Percentiles rank a stretch among this genome's conserved stretches.
phyloP scores from a whole-genome alignment of 345 rosid genomes.

The Angophora floribunda region DNA sequence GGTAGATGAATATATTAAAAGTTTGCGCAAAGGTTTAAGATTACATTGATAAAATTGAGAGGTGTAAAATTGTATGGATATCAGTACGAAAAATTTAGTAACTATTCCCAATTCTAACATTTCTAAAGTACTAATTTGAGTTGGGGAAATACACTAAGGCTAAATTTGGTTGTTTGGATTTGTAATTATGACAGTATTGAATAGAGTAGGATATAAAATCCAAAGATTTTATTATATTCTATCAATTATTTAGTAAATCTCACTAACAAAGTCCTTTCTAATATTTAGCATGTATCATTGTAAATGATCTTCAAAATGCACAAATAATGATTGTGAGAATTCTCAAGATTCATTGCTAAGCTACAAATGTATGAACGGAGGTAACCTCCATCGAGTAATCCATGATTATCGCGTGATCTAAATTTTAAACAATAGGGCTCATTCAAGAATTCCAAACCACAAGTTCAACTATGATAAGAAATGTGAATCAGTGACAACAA shows the following conservation, averaged over 20 bases:
- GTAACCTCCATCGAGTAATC: background rate
- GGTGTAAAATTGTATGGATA: background rate
- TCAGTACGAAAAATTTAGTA: background rate
- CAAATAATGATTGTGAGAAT: rapidly evolving
- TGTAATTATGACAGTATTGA: too few relatives aligned
- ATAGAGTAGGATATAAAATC: too few relatives aligned
- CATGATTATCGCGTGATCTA: background rate
- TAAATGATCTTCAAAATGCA: background rate
- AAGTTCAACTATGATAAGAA: background rate
- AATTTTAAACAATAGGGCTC: background rate
- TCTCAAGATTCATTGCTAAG: too few relatives aligned
- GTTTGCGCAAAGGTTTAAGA: rapidly evolving
- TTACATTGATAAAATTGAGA: background rate
- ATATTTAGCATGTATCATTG: background rate
- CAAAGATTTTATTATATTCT: too few relatives aligned
- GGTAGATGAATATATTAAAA: background rate
- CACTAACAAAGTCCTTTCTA: background rate
- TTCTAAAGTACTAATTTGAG: background rate
- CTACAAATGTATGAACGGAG: too few relatives aligned
- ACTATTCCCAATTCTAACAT: background rate
- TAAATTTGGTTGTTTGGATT: background rate
- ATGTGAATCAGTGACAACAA: too few relatives aligned
- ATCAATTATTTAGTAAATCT: rapidly evolving
- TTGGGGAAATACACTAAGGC: too few relatives aligned
- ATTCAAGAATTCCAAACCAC: background rate